Percentiles rank a stretch among this genome's conserved stretches.
Evolutionary conservation across 805 yeast species (phyloP).

Genomic region (Kodamaea fukazawae): DNA sequence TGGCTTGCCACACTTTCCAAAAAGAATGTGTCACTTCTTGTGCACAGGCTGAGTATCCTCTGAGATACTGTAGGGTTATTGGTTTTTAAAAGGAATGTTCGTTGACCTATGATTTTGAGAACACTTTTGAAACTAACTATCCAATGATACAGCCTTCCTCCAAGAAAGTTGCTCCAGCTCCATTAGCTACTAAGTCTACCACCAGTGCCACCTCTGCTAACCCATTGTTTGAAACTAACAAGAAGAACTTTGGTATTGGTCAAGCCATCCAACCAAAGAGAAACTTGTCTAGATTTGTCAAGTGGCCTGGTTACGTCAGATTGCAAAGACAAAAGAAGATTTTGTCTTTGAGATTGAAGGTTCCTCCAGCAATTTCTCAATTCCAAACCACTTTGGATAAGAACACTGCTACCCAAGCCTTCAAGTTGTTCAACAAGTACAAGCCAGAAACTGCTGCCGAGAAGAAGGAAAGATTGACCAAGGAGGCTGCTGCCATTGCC

Average conservation of each 20-base stretch:
- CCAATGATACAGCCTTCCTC: constrained; percentile 20
- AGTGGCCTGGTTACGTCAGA: constrained; percentile 98
- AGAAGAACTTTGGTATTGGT: constrained; percentile 95
- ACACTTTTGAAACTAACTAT: constrained; percentile 18
- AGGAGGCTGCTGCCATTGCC: constrained; percentile 98
- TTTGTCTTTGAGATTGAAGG: constrained; percentile 92
- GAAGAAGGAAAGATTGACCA: constrained; percentile 98
- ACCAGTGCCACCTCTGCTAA: constrained; percentile 27
- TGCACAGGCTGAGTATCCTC: constrained; percentile 25
- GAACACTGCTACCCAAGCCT: constrained; percentile 96
- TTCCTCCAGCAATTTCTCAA: constrained; percentile 97
- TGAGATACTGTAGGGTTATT: constrained; percentile 23
- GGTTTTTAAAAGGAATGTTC: constrained; percentile 14
- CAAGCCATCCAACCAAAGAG: constrained; percentile 94
- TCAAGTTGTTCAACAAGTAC: constrained; percentile 98
- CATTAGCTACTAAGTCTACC: constrained; percentile 39
- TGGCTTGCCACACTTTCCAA: background rate
- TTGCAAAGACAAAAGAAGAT: constrained; percentile 99
- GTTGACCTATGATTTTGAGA: constrained; percentile 14
- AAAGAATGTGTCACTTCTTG: constrained; percentile 21
- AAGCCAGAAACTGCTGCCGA: constrained; percentile 96
- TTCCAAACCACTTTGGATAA: constrained; percentile 95
- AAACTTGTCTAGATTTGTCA: constrained; percentile 94
- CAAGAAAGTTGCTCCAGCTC: constrained; percentile 48
- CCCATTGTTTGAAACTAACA: constrained; percentile 57